Evolutionary conservation across 768 basidiomycete genomes (phyloP).

Genomic region (Pholiota conissans): DNA sequence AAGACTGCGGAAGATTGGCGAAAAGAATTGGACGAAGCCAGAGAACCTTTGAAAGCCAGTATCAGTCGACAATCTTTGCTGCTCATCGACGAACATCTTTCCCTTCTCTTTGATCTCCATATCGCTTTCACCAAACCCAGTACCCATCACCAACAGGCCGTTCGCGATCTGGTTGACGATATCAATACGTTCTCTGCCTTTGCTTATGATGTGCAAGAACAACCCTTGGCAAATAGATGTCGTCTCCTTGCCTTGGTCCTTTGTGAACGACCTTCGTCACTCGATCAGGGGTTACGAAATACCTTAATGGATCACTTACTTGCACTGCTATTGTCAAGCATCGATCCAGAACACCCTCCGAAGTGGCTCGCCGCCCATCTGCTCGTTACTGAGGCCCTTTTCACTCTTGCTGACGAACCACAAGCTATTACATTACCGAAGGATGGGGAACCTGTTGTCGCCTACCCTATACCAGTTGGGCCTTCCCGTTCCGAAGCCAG

Average conservation of each 20-base stretch:
- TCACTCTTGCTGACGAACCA: constrained; percentile 76
- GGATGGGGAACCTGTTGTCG: constrained; percentile 61
- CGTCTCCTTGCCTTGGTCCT: constrained; percentile 84
- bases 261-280: constrained; percentile 67
- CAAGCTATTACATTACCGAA: constrained; percentile 63
- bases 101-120: constrained; percentile 87
- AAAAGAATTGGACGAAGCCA: constrained; percentile 60
- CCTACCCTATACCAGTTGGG: constrained; percentile 55
- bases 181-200: constrained; percentile 66
- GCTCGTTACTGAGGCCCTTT: constrained; percentile 81
- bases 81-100: constrained; percentile 84
- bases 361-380: constrained; percentile 89
- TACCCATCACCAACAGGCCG: constrained; percentile 62
- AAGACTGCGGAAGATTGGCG: constrained; percentile 66
- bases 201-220: constrained; percentile 71
- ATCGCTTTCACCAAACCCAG: constrained; percentile 73
- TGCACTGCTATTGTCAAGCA: constrained; percentile 61
- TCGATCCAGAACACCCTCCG: constrained; percentile 62
- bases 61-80: constrained; percentile 71
- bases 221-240: constrained; percentile 77
- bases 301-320: constrained; percentile 68
- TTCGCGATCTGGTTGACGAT: constrained; percentile 76
- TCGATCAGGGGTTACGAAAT: constrained; percentile 52
- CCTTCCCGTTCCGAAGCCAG: constrained; percentile 64
- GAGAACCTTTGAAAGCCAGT: constrained; percentile 63